Conservation (phyloP, 2,329 filamentous ascomycete genomes). For the Cephalotrichum gorgonifer region DNA sequence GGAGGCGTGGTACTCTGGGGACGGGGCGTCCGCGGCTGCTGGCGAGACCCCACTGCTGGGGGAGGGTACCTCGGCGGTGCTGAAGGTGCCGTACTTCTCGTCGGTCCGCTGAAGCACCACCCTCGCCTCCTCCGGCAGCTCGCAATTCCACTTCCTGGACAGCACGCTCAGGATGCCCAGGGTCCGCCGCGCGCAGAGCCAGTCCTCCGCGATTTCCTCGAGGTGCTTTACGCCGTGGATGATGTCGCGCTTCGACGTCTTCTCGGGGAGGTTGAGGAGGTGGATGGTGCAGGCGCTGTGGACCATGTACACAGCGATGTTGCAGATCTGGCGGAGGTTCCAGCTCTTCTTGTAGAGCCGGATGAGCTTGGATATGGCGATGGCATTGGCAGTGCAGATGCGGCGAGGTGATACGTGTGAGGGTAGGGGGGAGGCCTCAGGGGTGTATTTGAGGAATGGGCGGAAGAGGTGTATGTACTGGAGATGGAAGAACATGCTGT, state of each 20-base stretch:
- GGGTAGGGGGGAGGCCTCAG: conserved; percentile 70
- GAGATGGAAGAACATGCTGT: conserved; percentile 93
- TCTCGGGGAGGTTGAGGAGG: conserved; percentile 83
- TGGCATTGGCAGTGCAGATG: conserved; percentile 82
- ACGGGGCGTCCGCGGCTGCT: conserved; percentile 12
- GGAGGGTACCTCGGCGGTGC: conserved; percentile 48
- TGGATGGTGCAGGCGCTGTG: conserved; percentile 95
- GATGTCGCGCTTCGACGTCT: conserved; percentile 80
- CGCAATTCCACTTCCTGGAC: conserved; percentile 80
- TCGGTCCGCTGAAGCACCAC: conserved; percentile 69
- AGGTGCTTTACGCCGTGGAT: conserved; percentile 84
- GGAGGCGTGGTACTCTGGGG: conserved; percentile 15
- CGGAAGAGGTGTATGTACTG: conserved; percentile 93
- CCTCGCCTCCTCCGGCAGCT: conserved; percentile 74
- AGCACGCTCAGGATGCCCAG: conserved; percentile 77
- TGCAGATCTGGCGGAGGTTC: conserved; percentile 86
- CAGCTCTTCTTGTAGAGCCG: conserved; percentile 88
- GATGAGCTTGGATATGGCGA: conserved; percentile 86
- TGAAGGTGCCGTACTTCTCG: conserved; percentile 66
- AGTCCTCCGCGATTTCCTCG: conserved; percentile 91
- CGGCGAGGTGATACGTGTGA: conserved; percentile 81
- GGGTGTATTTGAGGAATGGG: conserved; percentile 86
- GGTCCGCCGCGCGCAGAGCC: conserved; percentile 80
- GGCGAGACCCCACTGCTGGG: conserved; percentile 18
- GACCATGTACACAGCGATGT: conserved; percentile 90